Evolutionary conservation across 208 protist species (phyloP), one percentile per base, ranked within the genome.

Genomic region (Leptomonas seymouri): DNA sequence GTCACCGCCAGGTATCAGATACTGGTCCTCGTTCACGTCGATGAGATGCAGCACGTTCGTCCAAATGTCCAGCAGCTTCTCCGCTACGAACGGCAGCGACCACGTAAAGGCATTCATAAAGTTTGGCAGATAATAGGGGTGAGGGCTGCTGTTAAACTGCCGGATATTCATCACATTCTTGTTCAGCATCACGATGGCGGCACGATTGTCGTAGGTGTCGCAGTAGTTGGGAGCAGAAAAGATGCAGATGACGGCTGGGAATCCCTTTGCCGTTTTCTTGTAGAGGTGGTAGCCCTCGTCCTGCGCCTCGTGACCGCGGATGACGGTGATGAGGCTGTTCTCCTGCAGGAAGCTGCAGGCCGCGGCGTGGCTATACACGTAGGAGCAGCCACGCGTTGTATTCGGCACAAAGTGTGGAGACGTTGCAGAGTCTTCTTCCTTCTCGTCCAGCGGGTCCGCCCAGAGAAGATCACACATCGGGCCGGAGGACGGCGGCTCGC

Each of bases 221-320:
- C 98, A 97, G 83, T 99, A 99, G 79, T 99, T 99, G 14, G 98
- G 98, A 4, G 97, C 97, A 31, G 95, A 98, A 64, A 99, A 99
- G 57, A 99, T 74, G 49, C 98, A 99, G 36, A 99, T 98, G 14
- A 99, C 90, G 14, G 95, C 84, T 16, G 98, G 98, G 68, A 99
- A 98, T 30, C 93, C 95, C 23, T 84, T 98, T 7, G 64, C 41
- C 21, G 85, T 94, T 66, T 97, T 95, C 57, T 82, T 81, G 85
- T 99, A 98, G 70, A 99, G 93, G 53, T 89, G 82, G 70, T 98
- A 98, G 44, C 92, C 92, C 65, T 95, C 87, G 45, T 89, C 77
- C 74, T 97, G 91, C 34, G 98, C 97, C 78, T 99, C 98, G 80
- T 99, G 98, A 9, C 96, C 97, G 58, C 98, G 89, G 48, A 99